These are phyloP conservation scores for Thuja plicata DNA, from an alignment of 83 land plant genomes.

Conservation along the genomic window DNA sequence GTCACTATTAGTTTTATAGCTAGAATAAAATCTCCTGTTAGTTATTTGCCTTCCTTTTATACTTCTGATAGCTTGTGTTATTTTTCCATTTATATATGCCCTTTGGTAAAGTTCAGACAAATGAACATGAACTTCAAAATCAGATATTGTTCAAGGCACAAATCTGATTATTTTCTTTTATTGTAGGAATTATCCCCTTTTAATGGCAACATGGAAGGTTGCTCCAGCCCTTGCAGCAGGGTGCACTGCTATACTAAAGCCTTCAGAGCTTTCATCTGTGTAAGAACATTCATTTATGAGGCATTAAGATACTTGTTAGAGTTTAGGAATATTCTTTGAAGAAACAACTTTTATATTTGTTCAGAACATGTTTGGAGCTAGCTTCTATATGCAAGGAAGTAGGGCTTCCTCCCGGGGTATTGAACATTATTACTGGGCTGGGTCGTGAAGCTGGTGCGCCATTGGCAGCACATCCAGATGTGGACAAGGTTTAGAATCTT, in stretches of 20 bases:
- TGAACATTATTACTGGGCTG: slow-evolving; percentile 90
- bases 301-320: neutral
- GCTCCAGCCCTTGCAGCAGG: slow-evolving; percentile 99
- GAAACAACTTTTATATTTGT: slow-evolving; percentile 1
- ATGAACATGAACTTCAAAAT: neutral
- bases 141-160: neutral
- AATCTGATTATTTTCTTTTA: slow-evolving; percentile 5
- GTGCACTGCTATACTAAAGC: slow-evolving; percentile 93
- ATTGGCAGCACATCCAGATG: slow-evolving; percentile 83
- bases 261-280: slow-evolving; percentile 97
- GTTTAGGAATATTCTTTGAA: slow-evolving; percentile 8
- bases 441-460: slow-evolving; percentile 98
- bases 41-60: neutral
- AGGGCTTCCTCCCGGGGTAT: slow-evolving; percentile 93
- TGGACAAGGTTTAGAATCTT: slow-evolving; percentile 76
- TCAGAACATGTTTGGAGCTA: slow-evolving; percentile 90
- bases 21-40: neutral
- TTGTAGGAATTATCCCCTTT: slow-evolving; percentile 94
- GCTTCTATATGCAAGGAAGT: slow-evolving; percentile 81
- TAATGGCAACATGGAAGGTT: slow-evolving; percentile 99
- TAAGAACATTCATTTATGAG: slow-evolving; percentile 31
- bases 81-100: neutral
- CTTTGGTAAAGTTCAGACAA: neutral
- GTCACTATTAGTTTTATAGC: neutral
- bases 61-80: neutral